phyloP scores from a whole-genome alignment of 306 rosid genomes.

The Lupinus albus region DNA sequence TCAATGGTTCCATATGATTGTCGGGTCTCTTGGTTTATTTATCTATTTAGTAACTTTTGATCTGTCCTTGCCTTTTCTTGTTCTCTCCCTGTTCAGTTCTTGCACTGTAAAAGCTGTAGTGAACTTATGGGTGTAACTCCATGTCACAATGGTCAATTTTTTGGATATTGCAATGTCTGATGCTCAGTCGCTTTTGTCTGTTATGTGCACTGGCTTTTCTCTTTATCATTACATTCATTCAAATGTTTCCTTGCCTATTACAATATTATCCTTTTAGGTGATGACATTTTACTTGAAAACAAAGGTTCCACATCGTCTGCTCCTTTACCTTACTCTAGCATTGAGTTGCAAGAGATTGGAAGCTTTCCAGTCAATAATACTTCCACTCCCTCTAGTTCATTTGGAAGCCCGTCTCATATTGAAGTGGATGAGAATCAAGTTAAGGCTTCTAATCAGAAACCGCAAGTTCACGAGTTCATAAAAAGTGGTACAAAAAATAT shows the following conservation, averaged over 20 bases:
- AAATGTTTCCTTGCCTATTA: constrained; percentile 25
- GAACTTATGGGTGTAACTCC: background rate
- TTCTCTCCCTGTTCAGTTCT: background rate
- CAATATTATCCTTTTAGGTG: constrained; percentile 46
- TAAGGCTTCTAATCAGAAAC: constrained; percentile 47
- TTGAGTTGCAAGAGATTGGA: constrained; percentile 49
- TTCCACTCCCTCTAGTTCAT: constrained; percentile 36
- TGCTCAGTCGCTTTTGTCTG: constrained; percentile 14
- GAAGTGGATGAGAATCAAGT: constrained; percentile 41
- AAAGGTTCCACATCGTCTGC: constrained; percentile 51
- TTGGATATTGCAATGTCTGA: background rate
- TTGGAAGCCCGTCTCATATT: constrained; percentile 32
- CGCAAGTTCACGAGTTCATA: constrained; percentile 43
- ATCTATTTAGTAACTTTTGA: background rate
- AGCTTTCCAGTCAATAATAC: constrained; percentile 42
- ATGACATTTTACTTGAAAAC: constrained; percentile 41
- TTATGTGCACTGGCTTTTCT: constrained; percentile 7
- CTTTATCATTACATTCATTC: constrained; percentile 22
- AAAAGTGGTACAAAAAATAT: constrained; percentile 40
- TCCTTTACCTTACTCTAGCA: constrained; percentile 45
- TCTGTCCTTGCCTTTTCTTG: background rate
- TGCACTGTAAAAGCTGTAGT: background rate
- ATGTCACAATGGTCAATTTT: constrained; percentile 19
- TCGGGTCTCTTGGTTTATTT: background rate
- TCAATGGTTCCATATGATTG: background rate